phyloP scores from a whole-genome alignment of 2,329 filamentous ascomycete species.

The Alternaria conjuncta region DNA sequence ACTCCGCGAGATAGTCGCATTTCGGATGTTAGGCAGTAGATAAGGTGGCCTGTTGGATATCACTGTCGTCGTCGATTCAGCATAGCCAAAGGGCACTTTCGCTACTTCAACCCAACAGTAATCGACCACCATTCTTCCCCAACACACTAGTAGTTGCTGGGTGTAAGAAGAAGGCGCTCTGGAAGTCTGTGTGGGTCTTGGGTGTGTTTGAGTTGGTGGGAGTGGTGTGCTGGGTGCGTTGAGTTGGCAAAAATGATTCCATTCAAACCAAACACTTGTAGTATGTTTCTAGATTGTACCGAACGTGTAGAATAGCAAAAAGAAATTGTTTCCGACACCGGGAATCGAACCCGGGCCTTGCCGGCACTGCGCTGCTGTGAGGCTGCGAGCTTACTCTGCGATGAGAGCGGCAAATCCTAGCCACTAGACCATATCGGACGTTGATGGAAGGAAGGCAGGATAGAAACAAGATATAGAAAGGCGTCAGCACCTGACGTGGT shows the following conservation, averaged over 20 bases:
- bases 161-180: background rate
- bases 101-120: background rate
- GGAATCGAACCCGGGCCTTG: slow-evolving; percentile 47
- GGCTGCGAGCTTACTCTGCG: slow-evolving; percentile 24
- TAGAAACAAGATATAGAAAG: background rate
- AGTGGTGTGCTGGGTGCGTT: background rate
- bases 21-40: too few species aligned
- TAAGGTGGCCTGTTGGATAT: too few species aligned
- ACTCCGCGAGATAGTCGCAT: too few species aligned
- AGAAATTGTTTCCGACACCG: slow-evolving; percentile 38
- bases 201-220: rapidly evolving
- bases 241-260: background rate
- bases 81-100: background rate
- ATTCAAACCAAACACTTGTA: background rate
- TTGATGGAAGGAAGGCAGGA: background rate
- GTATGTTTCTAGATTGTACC: too few species aligned
- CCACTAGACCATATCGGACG: slow-evolving; percentile 35
- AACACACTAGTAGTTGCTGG: rapidly evolving
- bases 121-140: background rate
- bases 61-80: background rate
- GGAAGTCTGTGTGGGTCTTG: background rate
- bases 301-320: background rate
- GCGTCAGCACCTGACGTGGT: rapidly evolving
- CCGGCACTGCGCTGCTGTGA: slow-evolving; percentile 31
- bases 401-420: slow-evolving; percentile 48